phyloP scores from a whole-genome alignment of 805 yeast genomes.

The Cyberlindnera xylosilytica region DNA sequence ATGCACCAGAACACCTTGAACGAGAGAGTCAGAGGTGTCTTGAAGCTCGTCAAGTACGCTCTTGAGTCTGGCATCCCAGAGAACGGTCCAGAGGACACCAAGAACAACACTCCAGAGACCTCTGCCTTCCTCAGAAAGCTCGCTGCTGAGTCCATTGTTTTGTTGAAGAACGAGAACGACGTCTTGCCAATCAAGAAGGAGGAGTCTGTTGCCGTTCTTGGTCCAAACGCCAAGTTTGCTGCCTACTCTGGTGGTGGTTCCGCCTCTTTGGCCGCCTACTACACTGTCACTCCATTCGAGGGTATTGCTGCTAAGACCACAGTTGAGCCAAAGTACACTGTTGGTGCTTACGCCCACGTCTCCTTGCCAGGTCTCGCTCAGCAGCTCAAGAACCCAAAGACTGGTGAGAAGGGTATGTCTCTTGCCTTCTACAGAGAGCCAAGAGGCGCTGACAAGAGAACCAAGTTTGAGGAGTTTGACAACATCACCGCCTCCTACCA shows the following conservation, averaged over 20 bases:
- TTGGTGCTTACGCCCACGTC: slow-evolving; percentile 37
- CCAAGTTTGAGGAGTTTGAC: slow-evolving; percentile 29
- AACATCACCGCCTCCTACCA: slow-evolving; percentile 22
- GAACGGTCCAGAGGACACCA: slow-evolving; percentile 23
- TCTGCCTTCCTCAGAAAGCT: slow-evolving; percentile 38
- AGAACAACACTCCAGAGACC: slow-evolving; percentile 47
- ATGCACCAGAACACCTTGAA: slow-evolving; percentile 39
- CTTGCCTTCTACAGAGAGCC: slow-evolving; percentile 28
- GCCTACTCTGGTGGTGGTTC: slow-evolving; percentile 63
- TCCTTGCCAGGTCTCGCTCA: slow-evolving; percentile 34
- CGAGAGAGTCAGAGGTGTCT: slow-evolving; percentile 46
- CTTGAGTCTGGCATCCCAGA: slow-evolving; percentile 35
- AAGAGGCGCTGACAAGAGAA: slow-evolving; percentile 18
- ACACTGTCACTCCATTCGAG: slow-evolving; percentile 47
- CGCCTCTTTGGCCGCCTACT: slow-evolving; percentile 48
- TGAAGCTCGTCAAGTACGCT: slow-evolving; percentile 46
- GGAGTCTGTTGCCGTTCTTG: slow-evolving; percentile 50
- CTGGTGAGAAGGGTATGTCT: slow-evolving; percentile 26
- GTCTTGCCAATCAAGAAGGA: slow-evolving; percentile 45
- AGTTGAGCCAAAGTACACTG: slow-evolving; percentile 26
- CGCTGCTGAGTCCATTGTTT: slow-evolving; percentile 50
- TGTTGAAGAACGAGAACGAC: slow-evolving; percentile 50
- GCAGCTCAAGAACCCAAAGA: slow-evolving; percentile 22
- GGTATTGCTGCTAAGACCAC: slow-evolving; percentile 36
- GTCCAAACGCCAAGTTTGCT: slow-evolving; percentile 52